Evolutionary conservation across 345 rosid genomes (phyloP).

Genomic region (Populus davidiana): DNA sequence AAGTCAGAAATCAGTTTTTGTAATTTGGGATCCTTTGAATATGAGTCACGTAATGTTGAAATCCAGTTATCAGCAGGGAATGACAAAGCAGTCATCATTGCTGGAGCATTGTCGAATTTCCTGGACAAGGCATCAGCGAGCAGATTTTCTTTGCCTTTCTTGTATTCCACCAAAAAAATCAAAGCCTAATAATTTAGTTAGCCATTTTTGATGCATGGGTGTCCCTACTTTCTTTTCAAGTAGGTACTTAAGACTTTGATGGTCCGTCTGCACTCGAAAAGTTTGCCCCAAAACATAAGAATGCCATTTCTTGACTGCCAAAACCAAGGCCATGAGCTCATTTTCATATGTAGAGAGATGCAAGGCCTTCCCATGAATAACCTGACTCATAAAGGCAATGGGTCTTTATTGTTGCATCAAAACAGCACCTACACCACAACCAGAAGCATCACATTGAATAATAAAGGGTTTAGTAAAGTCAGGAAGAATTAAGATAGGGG

Average conservation of each 20-base stretch:
- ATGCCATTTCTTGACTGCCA: background rate
- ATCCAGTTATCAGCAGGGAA: too few species aligned
- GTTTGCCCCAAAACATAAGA: background rate
- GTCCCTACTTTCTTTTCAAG: background rate
- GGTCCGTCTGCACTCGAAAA: background rate
- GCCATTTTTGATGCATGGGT: background rate
- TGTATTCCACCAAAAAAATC: background rate
- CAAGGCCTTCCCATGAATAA: background rate
- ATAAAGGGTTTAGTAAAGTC: background rate
- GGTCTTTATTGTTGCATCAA: background rate
- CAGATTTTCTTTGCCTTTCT: background rate
- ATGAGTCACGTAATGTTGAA: too few species aligned
- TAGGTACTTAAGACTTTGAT: background rate
- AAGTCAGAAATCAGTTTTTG: too few species aligned
- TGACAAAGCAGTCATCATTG: too few species aligned
- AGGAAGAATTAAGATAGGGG: background rate
- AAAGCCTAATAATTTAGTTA: background rate
- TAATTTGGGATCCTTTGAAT: too few species aligned
- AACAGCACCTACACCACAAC: background rate
- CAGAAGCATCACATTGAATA: background rate
- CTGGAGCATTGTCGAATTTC: background rate
- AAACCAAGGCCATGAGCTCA: background rate
- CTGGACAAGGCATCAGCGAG: background rate
- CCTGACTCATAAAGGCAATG: background rate
- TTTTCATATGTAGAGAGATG: background rate